Conservation (phyloP, 2,329 filamentous ascomycete genomes). For the Dryadomyces quercus-mongolicae region DNA sequence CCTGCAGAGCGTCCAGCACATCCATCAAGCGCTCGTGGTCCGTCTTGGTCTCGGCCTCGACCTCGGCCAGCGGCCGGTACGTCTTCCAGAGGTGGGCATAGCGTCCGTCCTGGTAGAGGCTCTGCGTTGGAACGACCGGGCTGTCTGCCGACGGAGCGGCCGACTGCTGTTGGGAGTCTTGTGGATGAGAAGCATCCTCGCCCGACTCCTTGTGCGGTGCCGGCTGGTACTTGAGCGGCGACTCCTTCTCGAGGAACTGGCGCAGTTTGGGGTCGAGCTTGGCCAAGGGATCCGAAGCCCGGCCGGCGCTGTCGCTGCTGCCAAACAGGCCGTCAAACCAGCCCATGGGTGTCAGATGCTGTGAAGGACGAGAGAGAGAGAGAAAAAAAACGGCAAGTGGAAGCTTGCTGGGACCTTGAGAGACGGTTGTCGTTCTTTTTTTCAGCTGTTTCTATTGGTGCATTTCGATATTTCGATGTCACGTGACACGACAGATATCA, state of each 20-base stretch:
- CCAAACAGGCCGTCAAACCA: conserved; percentile 42
- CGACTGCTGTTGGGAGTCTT: conserved; percentile 7
- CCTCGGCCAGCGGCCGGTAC: conserved; percentile 60
- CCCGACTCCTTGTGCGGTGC: not conserved
- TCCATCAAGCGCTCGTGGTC: conserved; percentile 72
- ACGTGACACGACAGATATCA: not conserved
- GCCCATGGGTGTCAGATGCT: conserved; percentile 33
- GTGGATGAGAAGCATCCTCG: too few relatives aligned
- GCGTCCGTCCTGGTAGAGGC: conserved; percentile 46
- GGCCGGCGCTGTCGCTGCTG: conserved; percentile 26
- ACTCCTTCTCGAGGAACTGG: conserved; percentile 75
- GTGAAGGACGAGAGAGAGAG: not conserved
- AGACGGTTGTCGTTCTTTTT: not conserved
- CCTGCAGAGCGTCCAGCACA: conserved; percentile 74
- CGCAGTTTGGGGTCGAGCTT: conserved; percentile 74
- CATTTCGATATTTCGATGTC: not conserved
- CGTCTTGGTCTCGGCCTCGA: conserved; percentile 57
- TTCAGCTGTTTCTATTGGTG: not conserved
- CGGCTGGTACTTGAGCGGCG: conserved; percentile 46
- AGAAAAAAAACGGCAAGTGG: not conserved
- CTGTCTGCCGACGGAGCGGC: not conserved
- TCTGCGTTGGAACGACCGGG: conserved; percentile 32
- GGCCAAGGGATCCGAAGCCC: conserved; percentile 49
- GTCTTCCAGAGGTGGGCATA: conserved; percentile 86
- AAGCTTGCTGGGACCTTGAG: not conserved